Base-by-base conservation (phyloP, 1,139 yeast genomes). In the Kurtzmaniella natalensis region DNA sequence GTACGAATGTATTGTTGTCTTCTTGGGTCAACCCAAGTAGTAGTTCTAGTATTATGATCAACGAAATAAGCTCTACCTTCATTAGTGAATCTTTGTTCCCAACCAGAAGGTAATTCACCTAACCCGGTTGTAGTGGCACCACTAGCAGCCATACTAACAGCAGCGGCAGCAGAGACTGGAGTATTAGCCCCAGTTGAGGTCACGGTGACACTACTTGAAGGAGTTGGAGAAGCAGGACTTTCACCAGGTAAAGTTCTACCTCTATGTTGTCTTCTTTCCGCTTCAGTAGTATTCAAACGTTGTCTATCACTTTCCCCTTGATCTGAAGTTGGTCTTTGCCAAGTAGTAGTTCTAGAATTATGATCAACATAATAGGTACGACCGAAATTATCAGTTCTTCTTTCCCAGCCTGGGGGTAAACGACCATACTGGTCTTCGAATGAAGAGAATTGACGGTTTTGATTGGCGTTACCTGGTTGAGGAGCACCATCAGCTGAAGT, bases 11-110 rank as follows among this genome's bases (percentile, higher is more conserved):
- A 92, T 66, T 92, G 99, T 63, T 92, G 98, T 62, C 98, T 81
- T 63, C 98, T 78, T 44, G 99, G 99, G 59, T 92, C 99, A 35
- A 92, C 99, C 99, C 99, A 92, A 4, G 99, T 94, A 4, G 99
- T 92, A 1, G 99, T 92, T 59, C 98, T 78, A 13, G 98, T 92
- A 59, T 92, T 92, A 65, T 92, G 98, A 59, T 92, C 99, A 36
- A 92, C 98, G 59, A 89, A 92, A 63, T 92, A 92, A 10, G 97
- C 94, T 55, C 98, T 77, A 25, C 98, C 99, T 61, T 92, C 98
- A 28, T 95, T 95, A 4, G 99, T 92, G 52, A 85, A 85, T 44
- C 99, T 74, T 64, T 92, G 98, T 63, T 92, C 99, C 99, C 99
- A 92, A 25, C 98, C 99, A 10, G 95, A 78, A 7, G 99, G 99